Evolutionary conservation across 2,329 filamentous ascomycete species (phyloP).

Genomic region (Fusarium ambrosium): DNA sequence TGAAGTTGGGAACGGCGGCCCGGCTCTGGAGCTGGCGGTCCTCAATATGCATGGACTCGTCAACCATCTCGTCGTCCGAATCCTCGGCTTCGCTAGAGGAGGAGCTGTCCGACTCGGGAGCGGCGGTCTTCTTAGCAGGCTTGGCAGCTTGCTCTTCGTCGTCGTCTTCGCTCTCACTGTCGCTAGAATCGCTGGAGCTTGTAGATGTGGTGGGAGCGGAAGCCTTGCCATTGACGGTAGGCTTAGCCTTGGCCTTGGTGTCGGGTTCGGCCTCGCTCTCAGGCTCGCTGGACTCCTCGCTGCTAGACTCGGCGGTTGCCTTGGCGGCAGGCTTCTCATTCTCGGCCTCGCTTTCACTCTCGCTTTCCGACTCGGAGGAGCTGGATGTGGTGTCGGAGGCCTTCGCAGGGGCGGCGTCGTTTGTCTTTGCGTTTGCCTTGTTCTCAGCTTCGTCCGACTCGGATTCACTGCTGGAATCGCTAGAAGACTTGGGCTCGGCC

Average conservation of each 20-base stretch:
- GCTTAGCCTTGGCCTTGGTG: slow-evolving; percentile 33
- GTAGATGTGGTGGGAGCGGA: slow-evolving; percentile 28
- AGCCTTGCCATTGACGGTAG: slow-evolving; percentile 30
- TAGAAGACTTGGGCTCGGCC: slow-evolving; percentile 35
- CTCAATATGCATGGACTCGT: slow-evolving; percentile 58
- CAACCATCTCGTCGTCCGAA: slow-evolving; percentile 50
- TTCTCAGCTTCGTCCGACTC: slow-evolving; percentile 45
- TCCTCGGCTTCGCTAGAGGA: slow-evolving; percentile 47
- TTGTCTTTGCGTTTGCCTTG: slow-evolving; percentile 40
- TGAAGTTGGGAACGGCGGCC: slow-evolving; percentile 59
- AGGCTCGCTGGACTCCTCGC: slow-evolving; percentile 46
- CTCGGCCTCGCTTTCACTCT: slow-evolving; percentile 49
- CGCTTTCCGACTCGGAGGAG: slow-evolving; percentile 47
- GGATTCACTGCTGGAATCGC: slow-evolving; percentile 48
- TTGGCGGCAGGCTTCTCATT: slow-evolving; percentile 36
- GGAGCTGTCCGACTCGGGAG: slow-evolving; percentile 27
- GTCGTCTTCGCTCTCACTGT: slow-evolving; percentile 44
- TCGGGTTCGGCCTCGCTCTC: slow-evolving; percentile 47
- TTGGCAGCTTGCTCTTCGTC: slow-evolving; percentile 33
- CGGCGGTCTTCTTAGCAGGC: slow-evolving; percentile 29
- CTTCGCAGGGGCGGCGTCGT: slow-evolving; percentile 34
- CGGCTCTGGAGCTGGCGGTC: slow-evolving; percentile 50
- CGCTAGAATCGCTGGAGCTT: slow-evolving; percentile 44
- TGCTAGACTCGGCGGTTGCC: slow-evolving; percentile 38
- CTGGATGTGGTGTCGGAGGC: slow-evolving; percentile 41